Evolutionary conservation across 768 basidiomycete species (phyloP), one percentile per base, ranked within the genome.

Genomic region (Saitozyma sp.): DNA sequence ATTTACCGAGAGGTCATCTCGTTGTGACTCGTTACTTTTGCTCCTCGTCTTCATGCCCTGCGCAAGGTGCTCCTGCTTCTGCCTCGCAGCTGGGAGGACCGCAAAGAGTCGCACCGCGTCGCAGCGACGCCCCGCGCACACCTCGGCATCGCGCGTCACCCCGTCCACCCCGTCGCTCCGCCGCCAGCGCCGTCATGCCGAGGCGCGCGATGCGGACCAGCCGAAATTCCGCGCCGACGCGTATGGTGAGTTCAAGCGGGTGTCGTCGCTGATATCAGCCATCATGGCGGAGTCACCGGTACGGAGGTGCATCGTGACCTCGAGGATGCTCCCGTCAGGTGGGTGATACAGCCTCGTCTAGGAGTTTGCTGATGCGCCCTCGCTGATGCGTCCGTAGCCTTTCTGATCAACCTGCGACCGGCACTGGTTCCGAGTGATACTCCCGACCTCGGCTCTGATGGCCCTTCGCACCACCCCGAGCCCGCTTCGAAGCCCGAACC

Each of bases 291-390:
- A 42, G 10, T 58, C 61, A 2, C 61, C 65, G 8, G 41, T 17
- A 16, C 41, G 61, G 37, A 7, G 39, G 7, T 62, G 61, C 52
- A 59, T 66, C 45, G 58, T 56, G 39, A 62, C 65, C 38, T 46
- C 29, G 55, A 42, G 49, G 45, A 7, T 8, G 10, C 14, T 66
- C 6, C 61, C 61, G 10, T 51, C 20, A n/a, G 60, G 56, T 58
- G 41, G 9, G 50, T 53, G 13, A 46, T 13, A 46, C 13, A 46
- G 45, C n/a, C 13, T 46, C 13, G 11, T 6, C 45, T 17, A 46
- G n/a, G 11, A 6, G 45, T 46, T 17, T 55, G 9, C n/a, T 42
- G 29, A 55, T 13, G 14, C 39, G 19, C 48, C 38, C 19, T 40
- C 19, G 45, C 19, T 49, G 9, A 49, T 17, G 40, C 11, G 16